phyloP scores from a whole-genome alignment of 441 rosid species.

The Eruca vesicaria region DNA sequence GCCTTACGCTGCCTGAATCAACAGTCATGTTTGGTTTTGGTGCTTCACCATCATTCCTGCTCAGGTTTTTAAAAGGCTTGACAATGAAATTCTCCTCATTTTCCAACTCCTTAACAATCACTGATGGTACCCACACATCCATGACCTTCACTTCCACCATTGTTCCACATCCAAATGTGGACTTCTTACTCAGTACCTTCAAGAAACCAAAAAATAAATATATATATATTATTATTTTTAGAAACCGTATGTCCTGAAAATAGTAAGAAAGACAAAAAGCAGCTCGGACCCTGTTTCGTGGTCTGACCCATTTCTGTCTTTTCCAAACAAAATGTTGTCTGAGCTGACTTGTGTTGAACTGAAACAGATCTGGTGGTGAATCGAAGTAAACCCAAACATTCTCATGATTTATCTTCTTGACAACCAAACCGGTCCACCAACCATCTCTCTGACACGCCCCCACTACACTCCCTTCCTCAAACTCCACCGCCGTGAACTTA shows the following conservation, averaged over 20 bases:
- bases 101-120: slow-evolving; percentile 46
- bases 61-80: slow-evolving; percentile 34
- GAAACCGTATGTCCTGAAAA: neutral
- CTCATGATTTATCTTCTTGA: neutral
- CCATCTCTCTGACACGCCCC: neutral
- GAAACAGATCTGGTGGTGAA: neutral
- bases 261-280: neutral
- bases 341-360: neutral
- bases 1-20: slow-evolving; percentile 15
- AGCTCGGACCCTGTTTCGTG: neutral
- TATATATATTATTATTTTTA: too few species aligned
- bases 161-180: slow-evolving; percentile 44
- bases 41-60: slow-evolving; percentile 24
- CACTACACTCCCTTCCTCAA: neutral
- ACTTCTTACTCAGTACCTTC: neutral
- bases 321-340: too few species aligned
- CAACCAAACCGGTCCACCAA: neutral
- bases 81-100: slow-evolving; percentile 42
- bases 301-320: too few species aligned
- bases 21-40: slow-evolving; percentile 11
- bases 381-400: neutral
- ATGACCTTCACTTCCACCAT: slow-evolving; percentile 42
- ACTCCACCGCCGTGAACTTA: neutral
- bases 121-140: slow-evolving; percentile 58
- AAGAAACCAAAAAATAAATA: neutral